A percentile compares a stretch with the other conserved stretches of the same genome.
phyloP scores from a whole-genome alignment of 176 grass and related monocot genomes.

The Oryza glaberrima region DNA sequence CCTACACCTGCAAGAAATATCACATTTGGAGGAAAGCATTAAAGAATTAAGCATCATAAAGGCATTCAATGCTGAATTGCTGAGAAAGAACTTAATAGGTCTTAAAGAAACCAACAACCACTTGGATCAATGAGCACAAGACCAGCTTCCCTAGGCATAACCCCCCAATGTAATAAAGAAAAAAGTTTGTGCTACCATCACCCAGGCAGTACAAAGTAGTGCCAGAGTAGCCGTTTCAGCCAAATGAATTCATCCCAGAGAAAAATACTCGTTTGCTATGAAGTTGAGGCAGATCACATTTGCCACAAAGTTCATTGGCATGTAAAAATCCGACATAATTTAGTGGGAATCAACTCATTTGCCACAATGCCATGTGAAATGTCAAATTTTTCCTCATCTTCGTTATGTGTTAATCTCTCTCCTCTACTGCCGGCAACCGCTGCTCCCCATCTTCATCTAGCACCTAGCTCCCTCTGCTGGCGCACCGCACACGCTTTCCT shows the following conservation, averaged over 20 bases:
- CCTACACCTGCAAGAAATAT: background rate
- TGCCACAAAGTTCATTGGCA: background rate
- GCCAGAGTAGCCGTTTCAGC: background rate
- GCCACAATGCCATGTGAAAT: background rate
- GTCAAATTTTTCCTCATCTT: background rate
- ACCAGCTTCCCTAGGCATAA: background rate
- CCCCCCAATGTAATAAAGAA: background rate
- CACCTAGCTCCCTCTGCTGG: background rate
- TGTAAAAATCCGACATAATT: background rate
- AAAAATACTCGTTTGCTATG: background rate
- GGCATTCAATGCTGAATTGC: background rate
- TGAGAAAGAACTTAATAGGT: background rate
- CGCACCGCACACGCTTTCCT: too few species aligned
- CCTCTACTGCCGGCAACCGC: background rate
- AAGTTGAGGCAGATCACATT: background rate
- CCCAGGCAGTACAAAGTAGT: background rate
- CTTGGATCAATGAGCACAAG: background rate
- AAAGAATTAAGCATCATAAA: background rate
- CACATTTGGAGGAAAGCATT: background rate
- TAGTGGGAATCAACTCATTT: background rate
- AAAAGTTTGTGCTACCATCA: background rate
- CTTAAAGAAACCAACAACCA: background rate
- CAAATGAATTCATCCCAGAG: background rate
- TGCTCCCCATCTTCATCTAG: background rate
- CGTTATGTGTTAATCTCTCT: background rate